Evolutionary conservation across 2,329 filamentous ascomycete genomes (phyloP).

Genomic region (Venturia carpophila): DNA sequence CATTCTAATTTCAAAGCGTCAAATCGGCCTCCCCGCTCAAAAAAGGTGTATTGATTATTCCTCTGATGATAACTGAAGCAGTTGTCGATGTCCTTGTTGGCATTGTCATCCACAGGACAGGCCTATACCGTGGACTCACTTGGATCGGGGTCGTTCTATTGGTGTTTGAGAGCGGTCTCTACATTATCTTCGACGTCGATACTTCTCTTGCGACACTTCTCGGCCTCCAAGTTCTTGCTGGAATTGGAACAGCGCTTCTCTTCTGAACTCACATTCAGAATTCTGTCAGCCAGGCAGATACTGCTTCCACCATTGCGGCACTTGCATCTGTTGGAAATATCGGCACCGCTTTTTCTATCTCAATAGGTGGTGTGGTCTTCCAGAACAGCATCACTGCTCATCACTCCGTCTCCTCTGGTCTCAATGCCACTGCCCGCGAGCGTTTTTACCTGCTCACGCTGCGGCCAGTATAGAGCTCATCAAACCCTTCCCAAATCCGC

Average conservation of each 20-base stretch:
- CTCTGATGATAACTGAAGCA: constrained; percentile 30
- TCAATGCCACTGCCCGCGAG: constrained; percentile 35
- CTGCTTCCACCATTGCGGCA: constrained; percentile 60
- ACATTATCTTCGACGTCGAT: constrained; percentile 30
- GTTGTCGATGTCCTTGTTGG: constrained; percentile 26
- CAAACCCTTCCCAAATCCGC: constrained; percentile 39
- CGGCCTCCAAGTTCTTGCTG: constrained; percentile 32
- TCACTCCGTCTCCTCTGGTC: background rate
- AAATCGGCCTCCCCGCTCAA: constrained; percentile 22
- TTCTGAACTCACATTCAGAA: constrained; percentile 63
- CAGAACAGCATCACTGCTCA: background rate
- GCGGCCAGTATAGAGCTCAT: constrained; percentile 54
- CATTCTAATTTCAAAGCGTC: constrained; percentile 28
- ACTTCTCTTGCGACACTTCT: constrained; percentile 33
- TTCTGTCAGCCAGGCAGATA: constrained; percentile 53
- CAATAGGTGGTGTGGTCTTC: constrained; percentile 71
- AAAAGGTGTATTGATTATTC: constrained; percentile 34
- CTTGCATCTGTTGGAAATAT: constrained; percentile 62
- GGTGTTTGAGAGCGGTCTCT: constrained; percentile 32
- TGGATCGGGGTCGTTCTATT: constrained; percentile 36
- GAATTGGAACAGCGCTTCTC: constrained; percentile 52
- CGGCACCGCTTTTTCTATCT: constrained; percentile 59
- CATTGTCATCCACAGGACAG: constrained; percentile 24
- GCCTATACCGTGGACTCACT: constrained; percentile 34
- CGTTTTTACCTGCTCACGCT: constrained; percentile 52